Evolutionary conservation across 1,284 basidiomycete genomes (phyloP).

Genomic region (Psilocybe mexicana): DNA sequence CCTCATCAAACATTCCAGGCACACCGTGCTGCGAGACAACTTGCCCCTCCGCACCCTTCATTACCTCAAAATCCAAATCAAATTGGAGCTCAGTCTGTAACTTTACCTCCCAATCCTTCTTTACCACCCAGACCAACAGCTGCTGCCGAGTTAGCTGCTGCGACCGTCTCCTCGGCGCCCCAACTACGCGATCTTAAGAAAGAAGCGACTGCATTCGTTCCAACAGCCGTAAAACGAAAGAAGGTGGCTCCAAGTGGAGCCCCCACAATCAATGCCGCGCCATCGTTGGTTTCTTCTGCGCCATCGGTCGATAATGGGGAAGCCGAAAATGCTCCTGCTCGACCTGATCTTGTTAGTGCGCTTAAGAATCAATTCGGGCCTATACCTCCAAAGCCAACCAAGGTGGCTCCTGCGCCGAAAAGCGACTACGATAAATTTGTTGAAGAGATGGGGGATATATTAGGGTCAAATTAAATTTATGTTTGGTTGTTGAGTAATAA

Average conservation of each 20-base stretch:
- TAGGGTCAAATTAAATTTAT: constrained; percentile 24
- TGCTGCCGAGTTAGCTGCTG: constrained; percentile 41
- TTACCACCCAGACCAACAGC: constrained; percentile 46
- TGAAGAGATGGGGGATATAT: constrained; percentile 70
- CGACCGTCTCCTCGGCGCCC: constrained; percentile 80
- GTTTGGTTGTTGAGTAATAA: neutral
- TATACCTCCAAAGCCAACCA: constrained; percentile 31
- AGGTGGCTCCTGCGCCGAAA: constrained; percentile 43
- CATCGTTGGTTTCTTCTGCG: constrained; percentile 41
- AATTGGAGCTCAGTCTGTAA: constrained; percentile 25
- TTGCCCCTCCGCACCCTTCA: constrained; percentile 33
- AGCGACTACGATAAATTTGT: constrained; percentile 78
- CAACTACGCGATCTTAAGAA: constrained; percentile 89
- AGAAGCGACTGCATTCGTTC: constrained; percentile 89
- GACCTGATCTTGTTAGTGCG: constrained; percentile 67
- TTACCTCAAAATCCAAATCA: constrained; percentile 35
- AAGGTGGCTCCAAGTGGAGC: constrained; percentile 39
- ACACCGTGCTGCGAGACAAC: constrained; percentile 45
- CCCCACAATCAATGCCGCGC: constrained; percentile 64
- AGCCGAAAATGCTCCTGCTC: constrained; percentile 34
- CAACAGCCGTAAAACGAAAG: constrained; percentile 67
- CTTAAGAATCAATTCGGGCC: constrained; percentile 60
- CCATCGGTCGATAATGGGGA: constrained; percentile 28
- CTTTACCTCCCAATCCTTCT: constrained; percentile 35
- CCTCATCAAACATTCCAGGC: constrained; percentile 71